Base-by-base conservation (phyloP, 1,284 basidiomycete species). In the Rhodotorula mucilaginosa region DNA sequence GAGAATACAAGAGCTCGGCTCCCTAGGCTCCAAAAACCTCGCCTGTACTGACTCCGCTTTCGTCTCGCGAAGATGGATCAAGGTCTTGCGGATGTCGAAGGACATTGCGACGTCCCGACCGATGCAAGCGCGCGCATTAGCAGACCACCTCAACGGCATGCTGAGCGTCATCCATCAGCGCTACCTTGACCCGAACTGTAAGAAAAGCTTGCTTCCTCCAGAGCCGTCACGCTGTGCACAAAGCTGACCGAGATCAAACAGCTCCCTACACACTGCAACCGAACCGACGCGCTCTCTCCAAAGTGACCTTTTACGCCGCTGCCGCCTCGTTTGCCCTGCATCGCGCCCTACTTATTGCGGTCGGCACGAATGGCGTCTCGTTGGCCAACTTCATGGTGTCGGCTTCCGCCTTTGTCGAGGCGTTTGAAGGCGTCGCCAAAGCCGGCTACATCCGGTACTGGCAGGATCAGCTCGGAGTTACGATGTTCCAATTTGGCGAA, bases 1-100 rank as follows among this genome's bases (percentile, higher is more conserved):
- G 34, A 34, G 34, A 34, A 34, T 34, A 34, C 34, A 34, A 34
- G 34, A 34, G 34, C 34, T 34, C 34, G 34, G 34, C 34, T 34
- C 34, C 7, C 34, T 34, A 34, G 34, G 34, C 34, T 34, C 34
- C 34, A 34, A 34, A 34, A 34, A 34, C 5, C 34, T 34, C 34
- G 34, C 34, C 34, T 34, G 12, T 7, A 3, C 29, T 58, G 12
- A 21, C 19, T 23, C 34, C 23, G 10, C 23, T 23, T 31, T 51
- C 19, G 8, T 29, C 31, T 21, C 31, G 49, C 8, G 47, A 65
- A 65, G 64, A 19, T 65, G 68, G 68, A 44, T 70, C 60, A 71
- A 71, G 49, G 66, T 71, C 3, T 48, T 61, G 7, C 65, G 64
- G 29, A 46, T 69, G n/a, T 58, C 58, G 5, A 73, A 65, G 29